Evolutionary conservation across 305 asterid genomes (phyloP).

Genomic region (Fraxinus xanthoxyloides): DNA sequence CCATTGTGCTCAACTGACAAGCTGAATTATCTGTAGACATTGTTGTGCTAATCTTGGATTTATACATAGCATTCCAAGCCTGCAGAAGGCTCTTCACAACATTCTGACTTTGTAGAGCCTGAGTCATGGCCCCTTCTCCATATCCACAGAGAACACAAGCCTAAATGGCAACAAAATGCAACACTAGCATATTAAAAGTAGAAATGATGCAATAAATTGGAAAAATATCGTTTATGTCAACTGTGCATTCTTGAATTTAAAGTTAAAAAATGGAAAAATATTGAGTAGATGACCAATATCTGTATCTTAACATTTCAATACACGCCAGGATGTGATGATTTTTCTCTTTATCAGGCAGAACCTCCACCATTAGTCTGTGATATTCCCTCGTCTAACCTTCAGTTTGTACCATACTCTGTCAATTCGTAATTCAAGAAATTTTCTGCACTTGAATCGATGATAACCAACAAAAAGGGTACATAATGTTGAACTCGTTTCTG

Average conservation of each 20-base stretch:
- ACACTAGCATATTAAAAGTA: not conserved
- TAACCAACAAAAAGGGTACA: not conserved
- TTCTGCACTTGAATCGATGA: not conserved
- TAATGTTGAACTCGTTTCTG: not conserved
- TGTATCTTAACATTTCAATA: not conserved
- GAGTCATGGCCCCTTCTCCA: constrained; percentile 41
- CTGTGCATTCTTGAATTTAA: not conserved
- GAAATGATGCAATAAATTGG: not conserved
- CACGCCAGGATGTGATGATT: not conserved
- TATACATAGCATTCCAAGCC: constrained; percentile 21
- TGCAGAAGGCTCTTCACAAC: constrained; percentile 30
- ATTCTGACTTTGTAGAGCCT: constrained; percentile 26
- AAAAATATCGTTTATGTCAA: not conserved
- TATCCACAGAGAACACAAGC: constrained; percentile 38
- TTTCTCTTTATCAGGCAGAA: not conserved
- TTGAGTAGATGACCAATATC: not conserved
- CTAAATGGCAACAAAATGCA: constrained; percentile 17
- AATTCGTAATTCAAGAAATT: not conserved
- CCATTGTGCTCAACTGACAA: constrained; percentile 8
- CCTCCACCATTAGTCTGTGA: not conserved
- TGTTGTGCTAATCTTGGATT: not conserved
- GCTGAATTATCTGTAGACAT: not conserved
- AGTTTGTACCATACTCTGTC: not conserved
- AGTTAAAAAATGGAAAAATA: not conserved
- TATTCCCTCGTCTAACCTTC: not conserved